Percentiles rank a stretch among this genome's conserved stretches.
Conservation (phyloP, 2,329 filamentous ascomycete species). For the Diaporthe ilicicola region DNA sequence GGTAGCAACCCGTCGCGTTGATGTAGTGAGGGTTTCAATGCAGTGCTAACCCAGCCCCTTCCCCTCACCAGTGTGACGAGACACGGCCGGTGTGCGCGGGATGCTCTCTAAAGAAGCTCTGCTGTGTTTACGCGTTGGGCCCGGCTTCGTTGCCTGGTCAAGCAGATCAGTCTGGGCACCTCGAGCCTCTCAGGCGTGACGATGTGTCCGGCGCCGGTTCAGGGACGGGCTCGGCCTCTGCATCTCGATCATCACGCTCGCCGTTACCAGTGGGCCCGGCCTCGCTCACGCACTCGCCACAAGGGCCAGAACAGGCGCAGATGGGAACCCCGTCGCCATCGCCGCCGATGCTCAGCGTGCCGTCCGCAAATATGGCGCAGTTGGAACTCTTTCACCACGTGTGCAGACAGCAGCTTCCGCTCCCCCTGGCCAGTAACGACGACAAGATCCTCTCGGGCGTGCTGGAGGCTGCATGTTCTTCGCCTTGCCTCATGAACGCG, state of each 20-base stretch:
- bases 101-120: constrained; percentile 41
- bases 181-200: background rate
- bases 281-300: background rate
- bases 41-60: constrained; percentile 2
- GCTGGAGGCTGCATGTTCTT: constrained; percentile 16
- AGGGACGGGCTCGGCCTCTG: background rate
- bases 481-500: constrained; percentile 25
- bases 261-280: background rate
- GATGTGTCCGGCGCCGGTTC: background rate
- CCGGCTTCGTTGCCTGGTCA: constrained; percentile 20
- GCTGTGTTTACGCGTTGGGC: constrained; percentile 38
- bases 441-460: background rate
- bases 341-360: background rate
- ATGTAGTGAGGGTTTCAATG: background rate
- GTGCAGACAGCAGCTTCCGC: constrained; percentile 7
- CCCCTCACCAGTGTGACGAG: constrained; percentile 46
- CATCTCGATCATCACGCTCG: constrained; percentile 2
- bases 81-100: constrained; percentile 42
- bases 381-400: constrained; percentile 23
- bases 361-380: constrained; percentile 14
- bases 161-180: background rate
- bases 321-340: background rate
- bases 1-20: background rate
- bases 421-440: constrained; percentile 2
- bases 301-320: background rate